Evolutionary conservation across 2,329 filamentous ascomycete genomes (phyloP).

Genomic region (Pestalotiopsis sp.): DNA sequence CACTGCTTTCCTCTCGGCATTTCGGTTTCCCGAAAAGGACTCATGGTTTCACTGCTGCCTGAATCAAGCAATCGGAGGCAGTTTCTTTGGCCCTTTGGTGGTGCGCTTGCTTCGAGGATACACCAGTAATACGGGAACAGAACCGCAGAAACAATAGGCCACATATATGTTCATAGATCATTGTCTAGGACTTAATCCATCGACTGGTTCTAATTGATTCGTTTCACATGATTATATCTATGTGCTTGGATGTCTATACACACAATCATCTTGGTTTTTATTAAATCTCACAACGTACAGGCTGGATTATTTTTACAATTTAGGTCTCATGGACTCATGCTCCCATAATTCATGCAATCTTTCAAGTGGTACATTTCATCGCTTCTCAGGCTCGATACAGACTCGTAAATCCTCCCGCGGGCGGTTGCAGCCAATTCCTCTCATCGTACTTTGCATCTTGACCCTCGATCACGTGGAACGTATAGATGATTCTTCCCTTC

Average conservation of each 20-base stretch:
- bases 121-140: neutral
- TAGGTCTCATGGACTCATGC: neutral
- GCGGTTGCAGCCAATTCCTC: conserved; percentile 92
- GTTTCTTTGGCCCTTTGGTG: neutral
- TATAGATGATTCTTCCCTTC: conserved; percentile 93
- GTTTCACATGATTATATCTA: neutral
- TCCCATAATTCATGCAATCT: neutral
- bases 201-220: neutral
- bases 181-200: neutral
- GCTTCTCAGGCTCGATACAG: conserved; percentile 44
- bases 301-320: neutral
- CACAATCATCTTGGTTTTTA: too few relatives aligned
- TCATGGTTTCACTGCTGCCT: neutral
- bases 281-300: neutral
- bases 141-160: neutral
- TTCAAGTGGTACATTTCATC: neutral
- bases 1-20: neutral
- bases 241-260: too few relatives aligned
- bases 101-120: neutral
- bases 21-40: neutral
- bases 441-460: conserved; percentile 75
- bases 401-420: conserved; percentile 76
- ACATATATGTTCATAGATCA: neutral
- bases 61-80: neutral
- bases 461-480: conserved; percentile 94